Evolutionary conservation across 1,284 basidiomycete genomes (phyloP).

Genomic region (Mycosarcoma maydis): DNA sequence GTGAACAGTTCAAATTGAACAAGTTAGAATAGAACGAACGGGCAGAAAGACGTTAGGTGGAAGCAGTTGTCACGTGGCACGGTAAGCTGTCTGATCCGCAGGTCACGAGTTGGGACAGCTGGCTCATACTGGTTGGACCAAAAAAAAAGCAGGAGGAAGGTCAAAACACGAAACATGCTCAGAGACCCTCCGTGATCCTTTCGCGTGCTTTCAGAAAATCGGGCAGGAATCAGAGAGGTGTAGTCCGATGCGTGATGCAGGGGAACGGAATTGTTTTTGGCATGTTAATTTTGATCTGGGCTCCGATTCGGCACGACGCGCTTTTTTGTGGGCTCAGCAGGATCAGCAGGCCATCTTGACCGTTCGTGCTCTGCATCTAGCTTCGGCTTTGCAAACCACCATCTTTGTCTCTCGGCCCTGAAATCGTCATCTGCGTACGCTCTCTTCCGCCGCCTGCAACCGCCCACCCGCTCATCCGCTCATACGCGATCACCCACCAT

Average conservation of each 20-base stretch:
- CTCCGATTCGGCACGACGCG: too few relatives aligned
- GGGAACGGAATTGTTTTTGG: constrained; percentile 8
- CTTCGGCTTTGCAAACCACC: constrained; percentile 28
- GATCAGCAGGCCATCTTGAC: background rate
- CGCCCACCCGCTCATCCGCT: background rate
- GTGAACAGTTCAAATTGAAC: too few relatives aligned
- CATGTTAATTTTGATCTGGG: background rate
- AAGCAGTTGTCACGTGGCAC: too few relatives aligned
- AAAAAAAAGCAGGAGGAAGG: background rate
- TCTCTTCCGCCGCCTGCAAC: too few relatives aligned
- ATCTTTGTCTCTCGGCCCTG: constrained; percentile 9
- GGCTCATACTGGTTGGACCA: too few relatives aligned
- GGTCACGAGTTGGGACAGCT: too few relatives aligned
- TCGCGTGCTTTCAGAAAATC: background rate
- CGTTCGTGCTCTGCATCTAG: constrained; percentile 4
- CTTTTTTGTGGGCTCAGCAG: constrained; percentile 13
- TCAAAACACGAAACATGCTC: background rate
- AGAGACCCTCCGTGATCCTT: background rate
- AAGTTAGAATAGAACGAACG: too few relatives aligned
- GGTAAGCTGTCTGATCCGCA: too few relatives aligned
- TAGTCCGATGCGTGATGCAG: background rate
- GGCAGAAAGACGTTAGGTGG: too few relatives aligned
- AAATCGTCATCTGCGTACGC: too few relatives aligned
- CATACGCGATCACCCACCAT: constrained; percentile 1
- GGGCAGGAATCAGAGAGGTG: constrained; percentile 1